Evolutionary conservation across 305 asterid genomes (phyloP).

Genomic region (Fraxinus angustifolia): DNA sequence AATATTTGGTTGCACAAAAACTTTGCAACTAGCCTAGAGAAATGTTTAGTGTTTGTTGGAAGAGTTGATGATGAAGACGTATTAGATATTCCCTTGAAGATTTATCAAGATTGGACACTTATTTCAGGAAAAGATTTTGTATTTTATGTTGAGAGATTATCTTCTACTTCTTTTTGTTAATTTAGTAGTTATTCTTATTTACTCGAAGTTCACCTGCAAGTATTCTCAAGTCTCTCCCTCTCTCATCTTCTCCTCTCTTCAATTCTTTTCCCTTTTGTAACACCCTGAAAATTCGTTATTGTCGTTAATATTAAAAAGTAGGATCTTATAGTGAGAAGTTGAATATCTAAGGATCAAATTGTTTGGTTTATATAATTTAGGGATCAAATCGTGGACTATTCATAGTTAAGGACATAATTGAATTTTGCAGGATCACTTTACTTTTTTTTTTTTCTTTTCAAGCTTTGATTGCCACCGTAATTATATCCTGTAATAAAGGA

Average conservation of each 20-base stretch:
- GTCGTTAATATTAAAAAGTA: too few species aligned
- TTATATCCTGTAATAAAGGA: too few species aligned
- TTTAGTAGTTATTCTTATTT: not conserved
- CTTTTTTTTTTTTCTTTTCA: too few species aligned
- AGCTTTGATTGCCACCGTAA: too few species aligned
- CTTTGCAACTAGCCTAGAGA: not conserved
- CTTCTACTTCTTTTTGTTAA: not conserved
- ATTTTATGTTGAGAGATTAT: not conserved
- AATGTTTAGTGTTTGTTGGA: not conserved
- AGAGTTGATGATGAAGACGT: not conserved
- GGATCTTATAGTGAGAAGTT: too few species aligned
- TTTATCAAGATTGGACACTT: not conserved
- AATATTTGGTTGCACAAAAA: conserved; percentile 10
- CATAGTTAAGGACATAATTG: too few species aligned
- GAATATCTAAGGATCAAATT: too few species aligned
- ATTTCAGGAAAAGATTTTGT: not conserved
- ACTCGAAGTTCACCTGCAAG: not conserved
- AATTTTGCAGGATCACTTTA: too few species aligned
- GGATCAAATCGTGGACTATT: too few species aligned
- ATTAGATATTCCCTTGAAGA: not conserved
- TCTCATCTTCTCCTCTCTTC: not conserved
- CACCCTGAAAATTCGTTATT: too few species aligned
- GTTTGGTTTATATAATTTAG: too few species aligned
- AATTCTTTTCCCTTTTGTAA: not conserved
- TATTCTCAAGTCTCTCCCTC: not conserved